Evolutionary conservation across 2,329 filamentous ascomycete genomes (phyloP).

Genomic region (Plenodomus tracheiphilus): DNA sequence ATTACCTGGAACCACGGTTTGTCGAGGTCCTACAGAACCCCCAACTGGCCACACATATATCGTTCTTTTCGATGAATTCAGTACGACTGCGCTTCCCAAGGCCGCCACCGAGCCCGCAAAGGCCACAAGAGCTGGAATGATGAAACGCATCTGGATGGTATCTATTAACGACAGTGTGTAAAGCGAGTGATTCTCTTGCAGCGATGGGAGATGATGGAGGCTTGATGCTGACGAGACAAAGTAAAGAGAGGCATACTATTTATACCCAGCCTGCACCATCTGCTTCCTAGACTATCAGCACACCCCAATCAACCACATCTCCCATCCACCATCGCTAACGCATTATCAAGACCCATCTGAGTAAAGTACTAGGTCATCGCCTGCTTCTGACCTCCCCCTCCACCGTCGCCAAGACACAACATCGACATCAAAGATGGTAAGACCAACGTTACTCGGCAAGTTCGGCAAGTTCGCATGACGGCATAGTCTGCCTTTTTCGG

Average conservation of each 20-base stretch:
- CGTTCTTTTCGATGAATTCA: conserved; percentile 22
- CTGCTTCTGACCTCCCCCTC: background rate
- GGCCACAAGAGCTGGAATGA: conserved; percentile 12
- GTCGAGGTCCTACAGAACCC: conserved; percentile 14
- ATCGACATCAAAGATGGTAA: background rate
- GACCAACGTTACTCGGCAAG: conserved; percentile 7
- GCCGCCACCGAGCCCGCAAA: conserved; percentile 23
- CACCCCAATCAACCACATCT: too few species aligned
- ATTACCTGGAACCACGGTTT: conserved; percentile 22
- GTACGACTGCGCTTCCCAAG: conserved; percentile 28
- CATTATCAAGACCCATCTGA: background rate
- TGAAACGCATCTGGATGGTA: conserved; percentile 16
- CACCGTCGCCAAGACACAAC: conserved; percentile 1
- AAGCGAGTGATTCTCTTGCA: background rate
- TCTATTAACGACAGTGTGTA: background rate
- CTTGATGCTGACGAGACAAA: background rate
- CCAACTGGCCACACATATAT: conserved; percentile 34
- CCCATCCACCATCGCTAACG: background rate
- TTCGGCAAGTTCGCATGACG: conserved; percentile 1
- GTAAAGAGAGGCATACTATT: background rate
- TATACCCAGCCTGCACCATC: background rate
- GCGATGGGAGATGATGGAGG: background rate
- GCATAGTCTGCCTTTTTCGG: conserved; percentile 8
- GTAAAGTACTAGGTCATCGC: background rate
- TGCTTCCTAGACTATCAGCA: too few species aligned